A percentile compares a stretch with the other conserved stretches of the same genome.
Evolutionary conservation across 2,329 filamentous ascomycete genomes (phyloP).

Genomic region (Fusarium buxicola): DNA sequence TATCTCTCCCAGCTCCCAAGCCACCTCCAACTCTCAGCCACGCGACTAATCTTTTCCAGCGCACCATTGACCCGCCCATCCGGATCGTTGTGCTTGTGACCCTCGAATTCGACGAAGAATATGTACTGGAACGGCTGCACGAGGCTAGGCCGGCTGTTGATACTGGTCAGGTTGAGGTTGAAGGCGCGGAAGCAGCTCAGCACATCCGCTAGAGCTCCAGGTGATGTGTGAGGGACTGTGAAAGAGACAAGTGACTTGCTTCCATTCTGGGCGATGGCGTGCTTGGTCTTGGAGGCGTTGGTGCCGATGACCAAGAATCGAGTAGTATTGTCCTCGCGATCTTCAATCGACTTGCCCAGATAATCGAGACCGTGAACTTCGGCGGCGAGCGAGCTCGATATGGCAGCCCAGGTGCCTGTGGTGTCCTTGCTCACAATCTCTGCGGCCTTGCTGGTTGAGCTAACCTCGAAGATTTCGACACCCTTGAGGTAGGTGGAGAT

Average conservation of each 20-base stretch:
- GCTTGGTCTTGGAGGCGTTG: slow-evolving; percentile 44
- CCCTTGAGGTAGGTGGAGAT: slow-evolving; percentile 76
- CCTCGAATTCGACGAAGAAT: slow-evolving; percentile 92
- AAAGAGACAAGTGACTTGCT: slow-evolving; percentile 85
- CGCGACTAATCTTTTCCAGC: slow-evolving; percentile 66
- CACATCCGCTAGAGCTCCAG: slow-evolving; percentile 86
- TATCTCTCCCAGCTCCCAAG: slow-evolving; percentile 73
- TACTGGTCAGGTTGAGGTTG: slow-evolving; percentile 86
- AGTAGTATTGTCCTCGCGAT: slow-evolving; percentile 80
- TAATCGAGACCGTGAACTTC: slow-evolving; percentile 74
- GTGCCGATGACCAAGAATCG: slow-evolving; percentile 76
- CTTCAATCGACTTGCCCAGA: slow-evolving; percentile 77
- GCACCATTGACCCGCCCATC: slow-evolving; percentile 70
- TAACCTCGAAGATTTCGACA: slow-evolving; percentile 84
- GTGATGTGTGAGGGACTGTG: slow-evolving; percentile 79
- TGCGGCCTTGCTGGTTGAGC: slow-evolving; percentile 86
- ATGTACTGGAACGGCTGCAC: slow-evolving; percentile 86
- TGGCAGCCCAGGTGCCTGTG: slow-evolving; percentile 75
- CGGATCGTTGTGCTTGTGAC: slow-evolving; percentile 63
- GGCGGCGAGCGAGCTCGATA: slow-evolving; percentile 81
- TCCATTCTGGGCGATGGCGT: slow-evolving; percentile 42
- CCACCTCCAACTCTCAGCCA: slow-evolving; percentile 74
- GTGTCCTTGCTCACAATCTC: slow-evolving; percentile 75
- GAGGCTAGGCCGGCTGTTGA: slow-evolving; percentile 86
- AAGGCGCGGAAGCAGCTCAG: slow-evolving; percentile 80